A percentile compares a stretch with the other conserved stretches of the same genome.
These are phyloP conservation scores for Grifola frondosa DNA, from an alignment of 1,284 basidiomycete species.

Conservation along the genomic window DNA sequence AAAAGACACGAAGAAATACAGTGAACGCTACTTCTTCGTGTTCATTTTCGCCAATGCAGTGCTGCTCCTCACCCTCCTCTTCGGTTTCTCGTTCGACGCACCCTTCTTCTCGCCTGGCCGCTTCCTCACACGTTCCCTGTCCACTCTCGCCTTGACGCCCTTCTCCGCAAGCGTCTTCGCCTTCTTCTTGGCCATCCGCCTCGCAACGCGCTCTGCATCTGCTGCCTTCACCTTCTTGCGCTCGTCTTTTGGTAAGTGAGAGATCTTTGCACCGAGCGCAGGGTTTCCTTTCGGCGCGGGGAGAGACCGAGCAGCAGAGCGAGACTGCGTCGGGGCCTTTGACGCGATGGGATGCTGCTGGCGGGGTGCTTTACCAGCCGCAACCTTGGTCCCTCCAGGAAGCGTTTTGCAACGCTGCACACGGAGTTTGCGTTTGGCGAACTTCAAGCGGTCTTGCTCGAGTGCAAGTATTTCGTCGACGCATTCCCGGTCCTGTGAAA, in stretches of 20 bases:
- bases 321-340: conserved; percentile 7
- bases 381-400: conserved; percentile 35
- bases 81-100: conserved; percentile 35
- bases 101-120: conserved; percentile 37
- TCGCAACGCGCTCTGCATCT: conserved; percentile 76
- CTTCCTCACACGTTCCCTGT: conserved; percentile 50
- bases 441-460: conserved; percentile 73
- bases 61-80: conserved; percentile 57
- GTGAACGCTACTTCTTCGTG: conserved; percentile 50
- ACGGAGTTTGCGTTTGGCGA: conserved; percentile 86
- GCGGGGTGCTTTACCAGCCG: conserved; percentile 12
- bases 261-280: conserved; percentile 72
- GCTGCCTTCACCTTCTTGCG: conserved; percentile 79
- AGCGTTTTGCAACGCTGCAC: conserved; percentile 81
- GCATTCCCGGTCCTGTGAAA: conserved; percentile 74
- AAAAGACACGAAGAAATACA: no score
- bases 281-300: conserved; percentile 76
- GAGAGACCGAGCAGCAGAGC: not conserved
- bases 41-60: conserved; percentile 57
- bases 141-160: conserved; percentile 38
- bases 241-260: conserved; percentile 78
- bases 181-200: conserved; percentile 88
- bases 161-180: conserved; percentile 56
- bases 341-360: no score
- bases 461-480: conserved; percentile 88